Conservation (phyloP, 23 red algal genomes). For the Gracilaria caudata region DNA sequence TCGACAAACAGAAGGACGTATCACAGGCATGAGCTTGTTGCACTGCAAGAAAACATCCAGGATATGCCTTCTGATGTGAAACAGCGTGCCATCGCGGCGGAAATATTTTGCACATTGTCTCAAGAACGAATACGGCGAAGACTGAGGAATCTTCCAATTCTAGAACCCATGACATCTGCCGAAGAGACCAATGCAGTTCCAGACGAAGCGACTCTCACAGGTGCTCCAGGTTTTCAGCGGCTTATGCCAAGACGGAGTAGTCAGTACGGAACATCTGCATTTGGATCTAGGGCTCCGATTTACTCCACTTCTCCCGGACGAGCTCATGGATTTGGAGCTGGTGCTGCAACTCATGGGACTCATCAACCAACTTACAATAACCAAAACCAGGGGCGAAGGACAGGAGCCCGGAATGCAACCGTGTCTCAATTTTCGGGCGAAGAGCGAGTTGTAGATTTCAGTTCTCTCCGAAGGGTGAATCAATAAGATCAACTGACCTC, state of each 20-base stretch:
- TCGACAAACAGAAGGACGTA: slow-evolving; percentile 19
- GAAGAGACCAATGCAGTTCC: background rate
- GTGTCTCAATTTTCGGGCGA: slow-evolving; percentile 58
- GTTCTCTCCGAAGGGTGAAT: slow-evolving; percentile 50
- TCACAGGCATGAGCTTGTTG: slow-evolving; percentile 58
- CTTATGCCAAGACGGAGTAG: slow-evolving; percentile 20
- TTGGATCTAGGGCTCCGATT: slow-evolving; percentile 6
- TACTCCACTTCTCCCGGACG: slow-evolving; percentile 1
- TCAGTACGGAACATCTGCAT: slow-evolving; percentile 32
- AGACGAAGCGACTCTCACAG: background rate
- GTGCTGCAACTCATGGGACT: background rate
- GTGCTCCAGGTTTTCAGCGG: slow-evolving; percentile 23
- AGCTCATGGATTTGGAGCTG: slow-evolving; percentile 14
- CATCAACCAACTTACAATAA: background rate
- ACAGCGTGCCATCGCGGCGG: background rate
- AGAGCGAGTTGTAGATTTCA: slow-evolving; percentile 68
- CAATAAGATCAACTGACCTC: background rate
- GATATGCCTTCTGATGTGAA: slow-evolving; percentile 41
- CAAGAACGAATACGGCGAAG: slow-evolving; percentile 11
- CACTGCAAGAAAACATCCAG: slow-evolving; percentile 1
- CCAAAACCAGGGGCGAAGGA: slow-evolving; percentile 3
- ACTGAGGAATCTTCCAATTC: background rate
- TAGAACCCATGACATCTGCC: background rate
- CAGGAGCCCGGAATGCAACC: slow-evolving; percentile 25
- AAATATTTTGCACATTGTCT: slow-evolving; percentile 12